Evolutionary conservation across 805 yeast genomes (phyloP).

Genomic region (Schwanniomyces sp.): DNA sequence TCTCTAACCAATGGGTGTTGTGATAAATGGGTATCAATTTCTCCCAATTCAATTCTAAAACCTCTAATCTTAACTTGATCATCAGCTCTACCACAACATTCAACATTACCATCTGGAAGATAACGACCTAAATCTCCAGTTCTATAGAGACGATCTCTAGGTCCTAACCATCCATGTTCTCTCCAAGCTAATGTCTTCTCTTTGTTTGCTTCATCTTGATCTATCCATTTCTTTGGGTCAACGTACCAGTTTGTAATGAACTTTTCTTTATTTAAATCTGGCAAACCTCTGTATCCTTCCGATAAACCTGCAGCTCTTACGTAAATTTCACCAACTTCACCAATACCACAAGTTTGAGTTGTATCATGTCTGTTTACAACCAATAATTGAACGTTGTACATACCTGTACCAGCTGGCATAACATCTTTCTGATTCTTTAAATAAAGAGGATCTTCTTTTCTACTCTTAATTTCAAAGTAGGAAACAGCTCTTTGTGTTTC

Average conservation of each 20-base stretch:
- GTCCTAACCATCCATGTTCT: conserved; percentile 78
- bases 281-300: conserved; percentile 91
- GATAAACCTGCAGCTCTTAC: conserved; percentile 98
- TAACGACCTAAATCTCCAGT: conserved; percentile 98
- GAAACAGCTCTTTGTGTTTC: conserved; percentile 99
- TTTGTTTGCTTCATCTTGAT: conserved; percentile 47
- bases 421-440: conserved; percentile 86
- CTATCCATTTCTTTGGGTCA: conserved; percentile 60
- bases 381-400: conserved; percentile 90
- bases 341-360: conserved; percentile 93
- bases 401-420: conserved; percentile 98
- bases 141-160: conserved; percentile 92
- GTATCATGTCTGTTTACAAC: conserved; percentile 91
- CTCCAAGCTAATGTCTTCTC: conserved; percentile 63
- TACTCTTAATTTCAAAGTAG: conserved; percentile 81
- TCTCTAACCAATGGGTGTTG: conserved; percentile 92
- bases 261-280: conserved; percentile 84
- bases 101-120: conserved; percentile 95
- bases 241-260: conserved; percentile 92
- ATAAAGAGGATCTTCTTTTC: conserved; percentile 66
- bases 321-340: conserved; percentile 98
- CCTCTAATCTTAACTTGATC: conserved; percentile 99
- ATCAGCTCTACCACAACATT: conserved; percentile 98
- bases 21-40: conserved; percentile 94
- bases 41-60: conserved; percentile 97